Conservation (phyloP, 164 flowering plant species). For the Protea cynaroides region DNA sequence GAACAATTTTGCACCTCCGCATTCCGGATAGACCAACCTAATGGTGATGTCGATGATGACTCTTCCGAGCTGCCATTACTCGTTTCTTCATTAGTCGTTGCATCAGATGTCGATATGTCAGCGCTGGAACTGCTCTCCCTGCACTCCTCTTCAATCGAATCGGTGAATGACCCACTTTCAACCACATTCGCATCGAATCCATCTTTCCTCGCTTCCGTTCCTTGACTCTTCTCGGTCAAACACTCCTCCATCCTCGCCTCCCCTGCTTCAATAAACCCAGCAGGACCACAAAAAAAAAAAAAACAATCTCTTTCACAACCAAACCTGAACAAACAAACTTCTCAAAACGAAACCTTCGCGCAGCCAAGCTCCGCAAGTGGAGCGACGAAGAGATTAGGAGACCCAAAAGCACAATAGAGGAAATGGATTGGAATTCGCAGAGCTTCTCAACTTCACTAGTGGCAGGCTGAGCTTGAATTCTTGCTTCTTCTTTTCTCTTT, state of each 20-base stretch:
- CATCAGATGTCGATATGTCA: constrained; percentile 40
- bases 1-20: constrained; percentile 21
- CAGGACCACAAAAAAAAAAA: constrained; percentile 2
- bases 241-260: constrained; percentile 40
- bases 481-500: not conserved
- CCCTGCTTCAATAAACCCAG: not conserved
- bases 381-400: constrained; percentile 1
- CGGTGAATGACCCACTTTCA: no score
- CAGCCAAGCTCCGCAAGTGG: not conserved
- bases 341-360: constrained; percentile 5
- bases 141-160: not conserved
- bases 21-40: constrained; percentile 35
- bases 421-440: not conserved
- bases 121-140: constrained; percentile 12
- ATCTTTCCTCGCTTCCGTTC: constrained; percentile 8
- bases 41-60: constrained; percentile 30
- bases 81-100: constrained; percentile 39
- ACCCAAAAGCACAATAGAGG: constrained; percentile 9
- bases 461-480: not conserved
- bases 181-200: constrained; percentile 18
- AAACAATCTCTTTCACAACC: not conserved
- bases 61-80: constrained; percentile 45
- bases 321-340: constrained; percentile 5
- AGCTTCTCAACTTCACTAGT: constrained; percentile 1
- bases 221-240: constrained; percentile 20